Evolutionary conservation across 2,329 filamentous ascomycete genomes (phyloP).

Genomic region (Leptographium radiaticola): DNA sequence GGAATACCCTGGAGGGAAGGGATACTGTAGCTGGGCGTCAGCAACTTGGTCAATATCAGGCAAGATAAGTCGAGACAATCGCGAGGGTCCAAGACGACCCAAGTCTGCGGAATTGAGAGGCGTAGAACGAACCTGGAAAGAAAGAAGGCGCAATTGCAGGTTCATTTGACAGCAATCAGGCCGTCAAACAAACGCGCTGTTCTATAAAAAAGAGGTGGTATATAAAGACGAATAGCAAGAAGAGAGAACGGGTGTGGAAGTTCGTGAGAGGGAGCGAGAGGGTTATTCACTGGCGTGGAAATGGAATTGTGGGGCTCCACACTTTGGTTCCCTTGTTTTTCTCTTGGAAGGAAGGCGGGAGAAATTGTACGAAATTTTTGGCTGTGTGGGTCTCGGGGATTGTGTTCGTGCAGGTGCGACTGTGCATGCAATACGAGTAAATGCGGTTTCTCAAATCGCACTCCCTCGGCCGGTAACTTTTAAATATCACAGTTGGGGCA

Average conservation of each 20-base stretch:
- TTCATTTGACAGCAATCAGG: constrained; percentile 88
- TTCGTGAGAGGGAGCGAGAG: background rate
- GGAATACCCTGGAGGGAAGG: constrained; percentile 51
- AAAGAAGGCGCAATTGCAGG: constrained; percentile 63
- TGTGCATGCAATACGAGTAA: background rate
- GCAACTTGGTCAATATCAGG: background rate
- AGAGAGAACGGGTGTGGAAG: constrained; percentile 8
- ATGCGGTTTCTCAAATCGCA: background rate
- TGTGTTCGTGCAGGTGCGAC: background rate
- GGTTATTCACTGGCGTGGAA: background rate
- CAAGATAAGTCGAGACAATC: too few species aligned
- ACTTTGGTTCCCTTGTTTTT: background rate
- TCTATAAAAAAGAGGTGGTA: constrained; percentile 7
- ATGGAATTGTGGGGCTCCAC: background rate
- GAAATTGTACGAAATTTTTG: constrained; percentile 9
- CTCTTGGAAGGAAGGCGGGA: constrained; percentile 6
- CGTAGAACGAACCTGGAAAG: constrained; percentile 45
- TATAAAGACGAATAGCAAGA: background rate
- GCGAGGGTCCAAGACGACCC: background rate
- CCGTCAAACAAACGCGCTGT: constrained; percentile 88
- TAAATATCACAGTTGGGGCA: too few species aligned
- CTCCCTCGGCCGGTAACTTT: background rate
- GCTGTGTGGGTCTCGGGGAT: background rate
- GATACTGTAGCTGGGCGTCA: constrained; percentile 25
- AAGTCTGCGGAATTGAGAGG: background rate